Base-by-base conservation (phyloP, 2,329 filamentous ascomycete genomes). In the Paecilomyces sp. region DNA sequence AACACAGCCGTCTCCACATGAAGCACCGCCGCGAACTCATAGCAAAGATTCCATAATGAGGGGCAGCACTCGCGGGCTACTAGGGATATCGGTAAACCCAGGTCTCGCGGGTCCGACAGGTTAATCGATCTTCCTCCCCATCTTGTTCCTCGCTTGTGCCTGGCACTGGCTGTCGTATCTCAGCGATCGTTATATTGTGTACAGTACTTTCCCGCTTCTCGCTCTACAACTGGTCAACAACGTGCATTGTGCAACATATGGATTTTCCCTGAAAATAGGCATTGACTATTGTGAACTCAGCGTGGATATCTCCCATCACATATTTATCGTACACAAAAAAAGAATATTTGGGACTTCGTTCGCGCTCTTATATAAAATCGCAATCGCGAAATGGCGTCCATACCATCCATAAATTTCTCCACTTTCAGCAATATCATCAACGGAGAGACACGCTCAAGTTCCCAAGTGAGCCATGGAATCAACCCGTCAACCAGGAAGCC, bases 341-440 rank as follows among this genome's bases (percentile, higher is more conserved):
- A 4, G 6, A 28, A 3, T 6, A 4, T 28, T 28, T 28, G 3
- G 6, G 25, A 28, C 25, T 28, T 6, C 3, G 13, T 13, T 15
- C 15, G 34, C n/a, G 34, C 34, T n/a, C 31, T 28, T 28, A 28
- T 28, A 22, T 22, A 22, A 22, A 22, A 22, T 33, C 9, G 4
- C n/a, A 6, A 52, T 52, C 51, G 9, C 51, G 12, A 22, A 13
- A 53, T 53, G 51, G 24, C 51, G 3, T 53, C 51, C 25, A 30
- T 53, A n/a, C 9, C 51, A 11, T 53, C 51, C 25, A 30, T 53
- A n/a, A 31, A 13, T 55, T 65, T 65, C 61, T 60, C 57, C 47
- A 57, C 57, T n/a, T 82, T 81, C 66, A 74, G 68, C 70, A 82
- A 81, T 66, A 68, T 79, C 59, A 72, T 82, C 66, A 75, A 79